Evolutionary conservation across 495 filamentous ascomycete genomes (phyloP).

Genomic region (Hypomontagnella monticulosa): DNA sequence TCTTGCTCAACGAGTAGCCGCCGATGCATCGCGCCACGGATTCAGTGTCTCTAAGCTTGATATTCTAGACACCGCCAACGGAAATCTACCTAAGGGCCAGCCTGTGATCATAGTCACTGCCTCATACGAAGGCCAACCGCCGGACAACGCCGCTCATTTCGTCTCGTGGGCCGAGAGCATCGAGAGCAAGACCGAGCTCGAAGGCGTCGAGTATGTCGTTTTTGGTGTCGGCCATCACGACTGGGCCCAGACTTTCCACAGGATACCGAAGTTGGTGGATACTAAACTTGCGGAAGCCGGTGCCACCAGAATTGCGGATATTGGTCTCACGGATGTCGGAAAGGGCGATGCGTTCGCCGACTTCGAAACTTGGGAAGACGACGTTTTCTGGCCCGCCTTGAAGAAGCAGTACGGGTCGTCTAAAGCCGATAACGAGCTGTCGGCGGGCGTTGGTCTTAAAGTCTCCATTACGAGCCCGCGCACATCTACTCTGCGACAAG

Average conservation of each 20-base stretch:
- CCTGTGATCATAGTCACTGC: conserved; percentile 75
- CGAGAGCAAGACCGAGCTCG: conserved; percentile 58
- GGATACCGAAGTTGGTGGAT: conserved; percentile 72
- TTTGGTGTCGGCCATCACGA: conserved; percentile 69
- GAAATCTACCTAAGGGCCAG: conserved; percentile 67
- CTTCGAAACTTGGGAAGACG: conserved; percentile 77
- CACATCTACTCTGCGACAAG: conserved; percentile 69
- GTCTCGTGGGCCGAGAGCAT: conserved; percentile 69
- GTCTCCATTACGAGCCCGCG: conserved; percentile 69
- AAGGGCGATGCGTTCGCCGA: conserved; percentile 72
- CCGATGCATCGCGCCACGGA: conserved; percentile 66
- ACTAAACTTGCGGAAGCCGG: conserved; percentile 60
- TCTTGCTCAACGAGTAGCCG: conserved; percentile 70
- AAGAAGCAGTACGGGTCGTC: conserved; percentile 57
- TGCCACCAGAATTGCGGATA: conserved; percentile 60
- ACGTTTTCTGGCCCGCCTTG: conserved; percentile 70
- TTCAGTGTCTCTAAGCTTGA: conserved; percentile 64
- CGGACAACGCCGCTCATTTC: conserved; percentile 78
- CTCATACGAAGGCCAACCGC: conserved; percentile 78
- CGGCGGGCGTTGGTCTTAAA: conserved; percentile 50
- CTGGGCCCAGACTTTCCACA: conserved; percentile 78
- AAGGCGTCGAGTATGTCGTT: conserved; percentile 68
- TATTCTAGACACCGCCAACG: conserved; percentile 68
- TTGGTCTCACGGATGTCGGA: conserved; percentile 70
- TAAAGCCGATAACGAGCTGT: conserved; percentile 20